Percentiles rank a stretch among this genome's conserved stretches.
Evolutionary conservation across 164 flowering plant genomes (phyloP).

Genomic region (Amborella trichopoda): DNA sequence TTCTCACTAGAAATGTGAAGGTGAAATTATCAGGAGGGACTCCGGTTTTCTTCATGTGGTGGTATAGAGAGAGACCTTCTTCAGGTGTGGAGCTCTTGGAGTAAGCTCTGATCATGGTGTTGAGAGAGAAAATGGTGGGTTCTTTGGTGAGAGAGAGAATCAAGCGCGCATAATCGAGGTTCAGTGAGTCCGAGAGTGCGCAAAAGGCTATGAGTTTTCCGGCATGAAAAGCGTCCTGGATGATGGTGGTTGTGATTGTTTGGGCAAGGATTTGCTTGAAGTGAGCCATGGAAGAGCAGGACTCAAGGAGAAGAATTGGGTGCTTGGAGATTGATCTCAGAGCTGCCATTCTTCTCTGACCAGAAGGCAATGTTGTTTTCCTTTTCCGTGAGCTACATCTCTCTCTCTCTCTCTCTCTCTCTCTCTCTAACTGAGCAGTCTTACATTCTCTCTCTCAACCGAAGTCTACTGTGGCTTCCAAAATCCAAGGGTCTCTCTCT

Average conservation of each 20-base stretch:
- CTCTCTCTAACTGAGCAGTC: too few relatives aligned
- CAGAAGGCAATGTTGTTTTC: too few relatives aligned
- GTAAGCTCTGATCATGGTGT: slow-evolving; percentile 43
- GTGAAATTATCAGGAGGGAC: slow-evolving; percentile 41
- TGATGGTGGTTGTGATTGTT: slow-evolving; percentile 20
- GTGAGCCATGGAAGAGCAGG: slow-evolving; percentile 16
- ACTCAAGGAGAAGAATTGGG: slow-evolving; percentile 22
- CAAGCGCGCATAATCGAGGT: slow-evolving; percentile 23
- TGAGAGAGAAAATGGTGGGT: slow-evolving; percentile 30
- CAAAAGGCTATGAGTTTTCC: slow-evolving; percentile 29
- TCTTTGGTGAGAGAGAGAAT: slow-evolving; percentile 15
- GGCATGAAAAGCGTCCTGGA: slow-evolving; percentile 14
- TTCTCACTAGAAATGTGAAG: slow-evolving; percentile 32
- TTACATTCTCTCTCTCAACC: too few relatives aligned
- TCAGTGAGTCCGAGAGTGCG: slow-evolving; percentile 10
- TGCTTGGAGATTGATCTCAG: slow-evolving; percentile 12
- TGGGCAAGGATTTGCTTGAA: slow-evolving; percentile 41
- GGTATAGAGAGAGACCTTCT: slow-evolving; percentile 23
- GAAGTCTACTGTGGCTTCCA: too few relatives aligned
- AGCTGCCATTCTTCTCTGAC: too few relatives aligned
- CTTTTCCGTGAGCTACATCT: too few relatives aligned
- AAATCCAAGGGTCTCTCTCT: too few relatives aligned
- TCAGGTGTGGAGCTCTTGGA: slow-evolving; percentile 30
- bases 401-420: too few relatives aligned
- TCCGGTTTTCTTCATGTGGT: slow-evolving; percentile 15